Conservation (phyloP, 2,329 filamentous ascomycete species). For the Alternaria infectoria region DNA sequence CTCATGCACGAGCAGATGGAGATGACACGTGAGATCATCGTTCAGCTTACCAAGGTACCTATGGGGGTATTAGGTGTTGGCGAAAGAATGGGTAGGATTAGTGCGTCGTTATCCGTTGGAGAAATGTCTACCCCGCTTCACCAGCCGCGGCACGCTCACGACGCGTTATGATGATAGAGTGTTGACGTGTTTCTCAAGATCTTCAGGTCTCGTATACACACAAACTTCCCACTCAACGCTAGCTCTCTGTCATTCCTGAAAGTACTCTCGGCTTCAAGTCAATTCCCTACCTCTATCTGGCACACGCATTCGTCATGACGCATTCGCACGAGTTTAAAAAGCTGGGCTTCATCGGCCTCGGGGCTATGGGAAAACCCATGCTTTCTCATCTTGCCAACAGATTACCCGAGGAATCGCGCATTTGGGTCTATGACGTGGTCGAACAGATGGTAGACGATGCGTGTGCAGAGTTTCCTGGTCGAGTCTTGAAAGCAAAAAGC, state of each 20-base stretch:
- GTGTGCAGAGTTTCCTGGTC: constrained; percentile 47
- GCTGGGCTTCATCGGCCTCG: constrained; percentile 61
- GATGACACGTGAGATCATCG: not conserved
- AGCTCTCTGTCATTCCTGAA: not conserved
- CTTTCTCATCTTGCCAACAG: constrained; percentile 58
- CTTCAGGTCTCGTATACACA: not conserved
- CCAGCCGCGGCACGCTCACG: not conserved
- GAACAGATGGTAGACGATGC: constrained; percentile 53
- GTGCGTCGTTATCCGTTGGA: constrained; percentile 7
- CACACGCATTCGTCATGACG: constrained; percentile 23
- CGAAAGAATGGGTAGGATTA: not conserved
- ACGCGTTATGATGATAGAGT: not conserved
- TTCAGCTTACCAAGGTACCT: not conserved
- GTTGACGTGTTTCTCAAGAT: not conserved
- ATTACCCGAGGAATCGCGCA: constrained; percentile 49
- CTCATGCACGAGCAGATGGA: not conserved
- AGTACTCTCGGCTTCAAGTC: not conserved
- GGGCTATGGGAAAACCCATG: constrained; percentile 64
- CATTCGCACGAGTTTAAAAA: constrained; percentile 28
- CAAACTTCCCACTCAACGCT: not conserved
- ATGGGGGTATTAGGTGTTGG: not conserved
- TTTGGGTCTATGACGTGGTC: constrained; percentile 59
- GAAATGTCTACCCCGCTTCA: constrained; percentile 13
- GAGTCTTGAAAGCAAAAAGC: constrained; percentile 50
- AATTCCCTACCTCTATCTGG: not conserved